Base-by-base conservation (phyloP, 371 early-diverging fungal species). In the Haplosporangium sp. region DNA sequence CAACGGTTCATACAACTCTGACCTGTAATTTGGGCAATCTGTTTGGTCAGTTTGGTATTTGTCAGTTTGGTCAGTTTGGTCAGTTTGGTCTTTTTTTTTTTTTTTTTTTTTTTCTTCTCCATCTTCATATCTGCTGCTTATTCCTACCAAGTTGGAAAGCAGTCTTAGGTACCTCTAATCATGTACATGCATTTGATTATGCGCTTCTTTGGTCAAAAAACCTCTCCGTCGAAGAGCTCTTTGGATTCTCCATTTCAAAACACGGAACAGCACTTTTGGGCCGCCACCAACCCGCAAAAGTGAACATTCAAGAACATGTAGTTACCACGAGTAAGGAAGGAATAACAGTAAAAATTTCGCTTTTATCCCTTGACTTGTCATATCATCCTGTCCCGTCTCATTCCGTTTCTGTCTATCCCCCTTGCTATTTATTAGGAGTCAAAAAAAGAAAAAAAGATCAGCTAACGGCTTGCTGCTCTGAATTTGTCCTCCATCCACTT, bases 401-500 rank as follows among this genome's bases (percentile, higher is more conserved):
- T 50, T 38, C 52, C 47, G 38, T 48, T 39, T 53, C 65, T 62
- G 20, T 50, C 69, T n/a, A 42, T 62, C 34, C 61, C 69, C 65
- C 72, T 71, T 61, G 17, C 56, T 55, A 60, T 44, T 44, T 48
- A 15, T 19, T 3, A 39, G 61, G 35, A 48, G 40, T 20, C 17
- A 6, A 52, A 52, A 44, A 53, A 60, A 42, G 38, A 39, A 44
- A 42, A n/a, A 11, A 20, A 37, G 19, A 59, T 50, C 56, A 52
- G 65, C 65, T 47, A 65, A 71, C 71, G 71, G 61, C 71, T 52
- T 58, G 60, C 40, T 64, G 52, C 59, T 59, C 58, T 38, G 27
- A 17, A 39, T 20, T 45, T 47, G 56, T 27, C 45, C 39, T 62
- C 35, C 39, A 19, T 20, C 11, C 20, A 19, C 56, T 13, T 20